Percentiles rank a stretch among this genome's conserved stretches.
phyloP scores from a whole-genome alignment of 2,329 filamentous ascomycete genomes.

The Colletotrichum eleusines region DNA sequence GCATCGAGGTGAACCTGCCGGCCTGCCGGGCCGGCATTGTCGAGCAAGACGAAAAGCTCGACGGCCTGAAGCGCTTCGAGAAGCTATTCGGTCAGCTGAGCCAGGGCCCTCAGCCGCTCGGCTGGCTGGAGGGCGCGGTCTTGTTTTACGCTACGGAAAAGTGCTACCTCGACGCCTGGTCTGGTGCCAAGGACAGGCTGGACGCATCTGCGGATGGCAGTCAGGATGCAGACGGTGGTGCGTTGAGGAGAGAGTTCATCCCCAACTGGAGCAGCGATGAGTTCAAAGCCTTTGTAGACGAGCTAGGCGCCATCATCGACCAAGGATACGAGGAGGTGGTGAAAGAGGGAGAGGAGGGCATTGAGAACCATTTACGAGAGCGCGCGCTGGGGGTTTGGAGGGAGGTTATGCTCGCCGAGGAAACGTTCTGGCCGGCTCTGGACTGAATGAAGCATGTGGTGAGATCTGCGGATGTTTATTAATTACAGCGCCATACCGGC shows the following conservation, averaged over 20 bases:
- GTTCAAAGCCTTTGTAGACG: slow-evolving; percentile 70
- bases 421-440: slow-evolving; percentile 67
- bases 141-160: slow-evolving; percentile 84
- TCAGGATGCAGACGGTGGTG: slow-evolving; percentile 73
- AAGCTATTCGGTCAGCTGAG: slow-evolving; percentile 67
- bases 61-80: slow-evolving; percentile 55
- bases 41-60: slow-evolving; percentile 50
- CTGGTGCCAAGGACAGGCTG: slow-evolving; percentile 58
- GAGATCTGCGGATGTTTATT: too few species aligned
- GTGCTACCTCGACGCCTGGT: slow-evolving; percentile 72
- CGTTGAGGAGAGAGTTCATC: slow-evolving; percentile 73
- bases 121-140: slow-evolving; percentile 74
- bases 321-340: slow-evolving; percentile 59
- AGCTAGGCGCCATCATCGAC: slow-evolving; percentile 67
- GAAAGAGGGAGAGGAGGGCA: slow-evolving; percentile 49
- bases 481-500: background rate
- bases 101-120: slow-evolving; percentile 59
- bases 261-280: slow-evolving; percentile 75
- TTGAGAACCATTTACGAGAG: slow-evolving; percentile 49
- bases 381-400: slow-evolving; percentile 59
- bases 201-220: slow-evolving; percentile 26
- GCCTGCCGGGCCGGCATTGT: slow-evolving; percentile 43
- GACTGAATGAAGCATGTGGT: background rate
- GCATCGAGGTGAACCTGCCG: slow-evolving; percentile 61
- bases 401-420: slow-evolving; percentile 67